phyloP scores from a whole-genome alignment of 2,329 filamentous ascomycete genomes.

The Aspergillus transmontanensis region DNA sequence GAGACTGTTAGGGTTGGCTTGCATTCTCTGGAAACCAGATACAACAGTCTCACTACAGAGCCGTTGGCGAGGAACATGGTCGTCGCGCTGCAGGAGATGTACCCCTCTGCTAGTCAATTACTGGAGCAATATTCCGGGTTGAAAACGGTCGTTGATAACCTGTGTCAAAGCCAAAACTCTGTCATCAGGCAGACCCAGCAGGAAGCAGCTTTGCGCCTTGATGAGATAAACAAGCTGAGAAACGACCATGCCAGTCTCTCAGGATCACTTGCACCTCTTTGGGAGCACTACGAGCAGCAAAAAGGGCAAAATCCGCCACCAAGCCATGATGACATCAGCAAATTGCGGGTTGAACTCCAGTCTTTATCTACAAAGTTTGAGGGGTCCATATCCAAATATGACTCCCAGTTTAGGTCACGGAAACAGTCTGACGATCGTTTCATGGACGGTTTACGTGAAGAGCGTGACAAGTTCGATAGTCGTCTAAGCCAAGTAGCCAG shows the following conservation, averaged over 20 bases:
- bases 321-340: conserved; percentile 11
- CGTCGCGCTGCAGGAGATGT: conserved; percentile 37
- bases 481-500: background rate
- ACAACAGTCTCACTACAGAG: conserved; percentile 51
- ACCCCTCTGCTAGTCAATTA: conserved; percentile 32
- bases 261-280: conserved; percentile 8
- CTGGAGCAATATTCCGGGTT: conserved; percentile 25
- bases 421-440: background rate
- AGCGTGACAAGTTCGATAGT: background rate
- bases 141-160: conserved; percentile 14
- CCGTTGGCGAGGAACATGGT: conserved; percentile 39
- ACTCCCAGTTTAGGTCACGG: background rate
- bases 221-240: conserved; percentile 12
- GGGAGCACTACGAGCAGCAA: background rate
- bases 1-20: conserved; percentile 27
- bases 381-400: conserved; percentile 1
- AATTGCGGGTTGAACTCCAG: conserved; percentile 8
- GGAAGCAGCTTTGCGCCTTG: conserved; percentile 3
- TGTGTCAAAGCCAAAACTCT: conserved; percentile 7
- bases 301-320: conserved; percentile 3
- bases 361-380: conserved; percentile 10
- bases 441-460: background rate
- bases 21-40: conserved; percentile 51
- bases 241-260: conserved; percentile 5
- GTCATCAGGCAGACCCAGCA: background rate